Base-by-base conservation (phyloP, 257 asterid species). In the Solanum habrochaites region DNA sequence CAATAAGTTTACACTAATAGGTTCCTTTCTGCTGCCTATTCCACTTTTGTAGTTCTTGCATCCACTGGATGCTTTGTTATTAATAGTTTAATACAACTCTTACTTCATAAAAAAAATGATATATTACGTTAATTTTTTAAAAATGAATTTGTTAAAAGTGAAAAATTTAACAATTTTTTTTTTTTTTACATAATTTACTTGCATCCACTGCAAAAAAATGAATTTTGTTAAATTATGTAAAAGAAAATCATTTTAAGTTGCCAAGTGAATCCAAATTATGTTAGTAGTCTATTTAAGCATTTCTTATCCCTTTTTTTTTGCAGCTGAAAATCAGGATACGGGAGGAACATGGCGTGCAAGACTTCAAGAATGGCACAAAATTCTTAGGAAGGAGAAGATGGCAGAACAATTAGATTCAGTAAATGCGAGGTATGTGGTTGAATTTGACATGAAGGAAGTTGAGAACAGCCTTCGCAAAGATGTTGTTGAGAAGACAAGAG, bases 381-480 rank as follows among this genome's bases (percentile, higher is more conserved):
- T 96, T 91, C 95, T 97, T 90, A 92, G 89, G 89, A 92, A 90
- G 91, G 99, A 97, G 88, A 96, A 94, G 86, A 80, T 94, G 87
- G 92, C 92, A 67, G 98, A 94, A 85, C 96, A 96, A 89, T 82
- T 97, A 32, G 92, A 86, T 88, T 92, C 98, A 72, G 37, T 90
- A 8, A 93, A 92, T 67, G 92, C 98, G 43, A 94, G 92, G 89
- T 95, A 95, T 92, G 99, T 85, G n/a, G 96, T 94, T 88, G 99
- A 97, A 91, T 97, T 97, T 89, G 99, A 97, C 92, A 97, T 95
- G 98, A 93, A 95, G 91, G 99, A 95, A 92, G 99, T 97, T 52
- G 99, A 95, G 93, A 92, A 93, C 75, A 97, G 98, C 89, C 98
- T 97, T 87, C 96, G 95, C 82, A 96, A 94, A 92, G 99, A 95